Percentiles rank a stretch among this genome's conserved stretches.
These are phyloP conservation scores for Colletotrichum lentis DNA, from an alignment of 2,329 filamentous ascomycete genomes.

Conservation along the genomic window DNA sequence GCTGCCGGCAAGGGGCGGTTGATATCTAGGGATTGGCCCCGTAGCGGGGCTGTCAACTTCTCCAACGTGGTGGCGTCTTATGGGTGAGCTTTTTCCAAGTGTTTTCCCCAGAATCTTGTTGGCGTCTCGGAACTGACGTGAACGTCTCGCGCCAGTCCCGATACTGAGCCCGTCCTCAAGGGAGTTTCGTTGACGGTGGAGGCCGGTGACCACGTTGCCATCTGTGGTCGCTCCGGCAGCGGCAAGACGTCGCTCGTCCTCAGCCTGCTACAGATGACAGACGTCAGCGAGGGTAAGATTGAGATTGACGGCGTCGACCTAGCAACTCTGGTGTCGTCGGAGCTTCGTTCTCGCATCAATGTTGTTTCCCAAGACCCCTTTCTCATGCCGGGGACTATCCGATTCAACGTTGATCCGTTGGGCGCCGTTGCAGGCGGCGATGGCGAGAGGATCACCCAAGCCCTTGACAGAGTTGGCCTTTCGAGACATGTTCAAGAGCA, in stretches of 20 bases:
- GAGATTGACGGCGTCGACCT: slow-evolving; percentile 15
- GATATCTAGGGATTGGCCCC: background rate
- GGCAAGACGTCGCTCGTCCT: slow-evolving; percentile 23
- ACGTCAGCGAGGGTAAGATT: slow-evolving; percentile 2
- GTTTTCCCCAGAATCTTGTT: too few species aligned
- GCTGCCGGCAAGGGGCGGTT: background rate
- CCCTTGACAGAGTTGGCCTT: slow-evolving; percentile 3
- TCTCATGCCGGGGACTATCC: slow-evolving; percentile 14
- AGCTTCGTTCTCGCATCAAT: slow-evolving; percentile 14
- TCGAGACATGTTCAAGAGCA: slow-evolving; percentile 1
- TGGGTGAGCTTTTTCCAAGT: background rate
- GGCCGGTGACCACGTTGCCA: slow-evolving; percentile 12
- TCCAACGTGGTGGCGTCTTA: slow-evolving; percentile 20
- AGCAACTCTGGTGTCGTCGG: background rate
- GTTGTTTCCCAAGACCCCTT: slow-evolving; percentile 18
- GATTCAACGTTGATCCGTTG: slow-evolving; percentile 18
- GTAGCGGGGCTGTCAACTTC: slow-evolving; percentile 2
- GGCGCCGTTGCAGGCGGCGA: background rate
- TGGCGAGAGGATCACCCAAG: background rate
- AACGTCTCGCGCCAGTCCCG: background rate
- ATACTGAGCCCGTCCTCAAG: slow-evolving; percentile 6
- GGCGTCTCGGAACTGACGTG: too few species aligned
- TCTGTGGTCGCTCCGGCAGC: slow-evolving; percentile 27
- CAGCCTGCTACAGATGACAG: slow-evolving; percentile 16
- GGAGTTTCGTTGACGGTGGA: background rate